Percentiles rank a stretch among this genome's conserved stretches.
These are phyloP conservation scores for Geotrichum ghanense DNA, from an alignment of 805 yeast species.

Conservation along the genomic window DNA sequence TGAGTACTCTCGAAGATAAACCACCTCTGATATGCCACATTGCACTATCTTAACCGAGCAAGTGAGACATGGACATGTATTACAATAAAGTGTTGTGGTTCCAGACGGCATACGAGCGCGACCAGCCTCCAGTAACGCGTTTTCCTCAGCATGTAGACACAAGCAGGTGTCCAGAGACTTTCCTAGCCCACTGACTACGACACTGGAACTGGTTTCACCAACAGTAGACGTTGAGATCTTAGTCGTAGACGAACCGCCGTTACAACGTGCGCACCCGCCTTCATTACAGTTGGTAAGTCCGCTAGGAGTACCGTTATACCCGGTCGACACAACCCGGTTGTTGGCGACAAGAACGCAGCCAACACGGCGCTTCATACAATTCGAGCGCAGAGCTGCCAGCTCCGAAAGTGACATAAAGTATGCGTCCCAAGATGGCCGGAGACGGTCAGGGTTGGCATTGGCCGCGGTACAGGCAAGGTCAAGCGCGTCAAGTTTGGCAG, in stretches of 20 bases:
- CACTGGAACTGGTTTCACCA: constrained; percentile 1
- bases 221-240: background rate
- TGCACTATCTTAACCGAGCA: constrained; percentile 94
- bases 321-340: constrained; percentile 83
- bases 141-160: constrained; percentile 95
- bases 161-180: constrained; percentile 68
- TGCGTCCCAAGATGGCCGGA: constrained; percentile 92
- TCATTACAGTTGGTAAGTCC: constrained; percentile 80
- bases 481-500: constrained; percentile 26
- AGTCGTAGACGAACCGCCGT: no score
- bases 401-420: constrained; percentile 92
- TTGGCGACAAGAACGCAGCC: constrained; percentile 92
- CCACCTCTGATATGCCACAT: constrained; percentile 82
- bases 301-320: constrained; percentile 96
- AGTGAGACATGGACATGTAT: constrained; percentile 93
- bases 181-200: constrained; percentile 46
- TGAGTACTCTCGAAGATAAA: constrained; percentile 87
- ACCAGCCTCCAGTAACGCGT: constrained; percentile 90
- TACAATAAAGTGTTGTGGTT: constrained; percentile 68
- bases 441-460: constrained; percentile 42
- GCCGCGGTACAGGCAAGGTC: constrained; percentile 27
- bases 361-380: constrained; percentile 95
- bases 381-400: constrained; percentile 82
- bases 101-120: constrained; percentile 61
- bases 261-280: constrained; percentile 92